These are phyloP conservation scores for Aspergillus tanneri DNA, from an alignment of 2,329 filamentous ascomycete genomes.

Conservation along the genomic window DNA sequence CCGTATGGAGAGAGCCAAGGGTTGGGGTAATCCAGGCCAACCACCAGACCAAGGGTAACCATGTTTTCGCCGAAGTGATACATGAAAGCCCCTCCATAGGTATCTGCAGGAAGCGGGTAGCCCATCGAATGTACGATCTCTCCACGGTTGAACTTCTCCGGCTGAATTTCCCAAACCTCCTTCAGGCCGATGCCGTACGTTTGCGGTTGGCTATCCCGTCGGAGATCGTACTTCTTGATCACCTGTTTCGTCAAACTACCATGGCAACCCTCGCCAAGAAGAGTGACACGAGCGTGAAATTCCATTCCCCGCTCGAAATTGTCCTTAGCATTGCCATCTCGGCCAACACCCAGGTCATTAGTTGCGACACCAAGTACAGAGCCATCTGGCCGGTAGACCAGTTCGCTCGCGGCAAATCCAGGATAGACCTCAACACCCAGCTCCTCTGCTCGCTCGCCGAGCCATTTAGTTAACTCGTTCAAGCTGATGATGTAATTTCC, in stretches of 20 bases:
- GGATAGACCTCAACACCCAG: slow-evolving; percentile 93
- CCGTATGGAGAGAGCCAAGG: slow-evolving; percentile 94
- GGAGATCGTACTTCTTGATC: slow-evolving; percentile 87
- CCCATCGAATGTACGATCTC: slow-evolving; percentile 87
- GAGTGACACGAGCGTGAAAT: slow-evolving; percentile 86
- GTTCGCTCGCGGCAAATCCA: slow-evolving; percentile 90
- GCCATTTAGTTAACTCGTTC: slow-evolving; percentile 93
- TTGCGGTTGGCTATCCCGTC: slow-evolving; percentile 85
- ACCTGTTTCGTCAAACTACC: slow-evolving; percentile 94
- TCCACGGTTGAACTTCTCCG: slow-evolving; percentile 86
- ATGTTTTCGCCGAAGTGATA: slow-evolving; percentile 99
- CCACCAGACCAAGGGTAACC: slow-evolving; percentile 86
- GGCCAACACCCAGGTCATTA: slow-evolving; percentile 83
- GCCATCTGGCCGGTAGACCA: slow-evolving; percentile 82
- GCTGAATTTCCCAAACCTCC: slow-evolving; percentile 95
- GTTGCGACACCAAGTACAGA: slow-evolving; percentile 92
- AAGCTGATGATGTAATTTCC: slow-evolving; percentile 97
- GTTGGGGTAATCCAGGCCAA: slow-evolving; percentile 92
- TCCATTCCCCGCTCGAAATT: slow-evolving; percentile 97
- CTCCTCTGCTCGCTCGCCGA: slow-evolving; percentile 95
- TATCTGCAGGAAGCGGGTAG: slow-evolving; percentile 82
- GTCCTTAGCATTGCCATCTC: slow-evolving; percentile 81
- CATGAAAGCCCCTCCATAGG: slow-evolving; percentile 98
- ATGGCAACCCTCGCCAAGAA: slow-evolving; percentile 94
- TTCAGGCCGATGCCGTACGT: slow-evolving; percentile 94